Base-by-base conservation (phyloP, 108 stramenopile species). In the Conticribra guillardii region DNA sequence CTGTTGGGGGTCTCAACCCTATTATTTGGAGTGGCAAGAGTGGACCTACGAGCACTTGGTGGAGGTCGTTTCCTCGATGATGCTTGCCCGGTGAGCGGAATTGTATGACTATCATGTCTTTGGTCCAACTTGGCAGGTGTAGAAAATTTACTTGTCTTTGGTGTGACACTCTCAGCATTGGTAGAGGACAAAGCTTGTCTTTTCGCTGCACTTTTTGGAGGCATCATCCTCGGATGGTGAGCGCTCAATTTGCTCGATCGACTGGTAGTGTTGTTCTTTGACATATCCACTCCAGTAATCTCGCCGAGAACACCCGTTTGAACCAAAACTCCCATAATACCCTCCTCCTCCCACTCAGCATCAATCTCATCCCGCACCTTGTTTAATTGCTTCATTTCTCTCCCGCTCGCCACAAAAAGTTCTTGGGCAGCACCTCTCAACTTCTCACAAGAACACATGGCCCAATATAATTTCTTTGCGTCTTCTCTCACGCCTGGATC, bases 401-500 rank as follows among this genome's bases (percentile, higher is more conserved):
- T 60, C 26, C 61, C 56, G 16, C 79, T 8, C 22, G 23, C 52
- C 23, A 34, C 57, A 32, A 80, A 73, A 46, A 81, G 31, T 16
- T 67, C 30, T n/a, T 66, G 59, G 2, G 63, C 80, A 9, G 28
- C 24, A 18, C 0, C 31, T 2, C 31, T 53, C 23, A 71, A 73
- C 19, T 76, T 68, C 4, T 69, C 67, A 50, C 80, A 73, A 22
- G 70, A 50, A 52, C 31, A 14, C 69, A 81, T 55, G 9, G 80
- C 83, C 83, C 83, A 84, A 67, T 72, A 84, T n/a, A 71, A 30
- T 33, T 73, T 80, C 34, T 79, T 41, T 48, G 74, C 83, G 59
- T 84, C 83, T 76, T 84, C 83, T 56, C 83, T 51, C 3, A 84
- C 83, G 11, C 55, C 72, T 14, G 80, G 80, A 54, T 84, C 83